Base-by-base conservation (phyloP, 2,329 filamentous ascomycete species). In the Ophiostoma triangulosporum region DNA sequence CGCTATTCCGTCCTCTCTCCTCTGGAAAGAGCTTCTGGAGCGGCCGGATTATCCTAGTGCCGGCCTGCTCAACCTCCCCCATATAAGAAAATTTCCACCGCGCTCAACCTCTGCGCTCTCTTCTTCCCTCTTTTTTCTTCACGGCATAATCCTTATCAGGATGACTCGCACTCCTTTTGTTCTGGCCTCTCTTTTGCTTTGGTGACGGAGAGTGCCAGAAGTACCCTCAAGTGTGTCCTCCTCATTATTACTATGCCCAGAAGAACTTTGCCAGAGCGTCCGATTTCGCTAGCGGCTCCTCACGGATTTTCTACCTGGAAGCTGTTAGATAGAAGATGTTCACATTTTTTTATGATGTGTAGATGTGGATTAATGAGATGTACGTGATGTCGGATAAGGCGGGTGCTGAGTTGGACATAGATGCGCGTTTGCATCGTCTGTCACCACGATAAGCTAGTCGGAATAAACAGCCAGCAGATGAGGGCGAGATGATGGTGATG, bases 231-330 rank as follows among this genome's bases (percentile, higher is more conserved):
- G 76, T 78, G 82, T 78, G 81, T 84, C 78, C 78, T 88, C 88
- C 90, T 82, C 90, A 95, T 95, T 93, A 27, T 77, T 70, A 81
- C 70, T 73, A 81, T 93, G 90, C 87, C 87, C 68, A 95, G 86
- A 95, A 67, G 68, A 73, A 86, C 43, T 26, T 71, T 65, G 51
- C 65, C 67, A 66, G 58, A 72, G 83, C 85, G 85, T 84, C 85
- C 86, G 87, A 89, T 89, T 95, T 89, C 90, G 90, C 90, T 96
- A 96, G 86, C 89, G 81, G 86, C 84, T 84, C 86, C 88, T 89
- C 46, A 59, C 50, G 58, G 54, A 51, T 43, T 46, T 50, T 43
- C 56, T 45, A 59, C 58, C 57, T 58, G 58, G 58, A 58, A 50
- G 57, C 58, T 59, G 58, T 60, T 60, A 60, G 58, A 60, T 60